phyloP scores from a whole-genome alignment of 306 rosid genomes.

The Pachyrhizus erosus region DNA sequence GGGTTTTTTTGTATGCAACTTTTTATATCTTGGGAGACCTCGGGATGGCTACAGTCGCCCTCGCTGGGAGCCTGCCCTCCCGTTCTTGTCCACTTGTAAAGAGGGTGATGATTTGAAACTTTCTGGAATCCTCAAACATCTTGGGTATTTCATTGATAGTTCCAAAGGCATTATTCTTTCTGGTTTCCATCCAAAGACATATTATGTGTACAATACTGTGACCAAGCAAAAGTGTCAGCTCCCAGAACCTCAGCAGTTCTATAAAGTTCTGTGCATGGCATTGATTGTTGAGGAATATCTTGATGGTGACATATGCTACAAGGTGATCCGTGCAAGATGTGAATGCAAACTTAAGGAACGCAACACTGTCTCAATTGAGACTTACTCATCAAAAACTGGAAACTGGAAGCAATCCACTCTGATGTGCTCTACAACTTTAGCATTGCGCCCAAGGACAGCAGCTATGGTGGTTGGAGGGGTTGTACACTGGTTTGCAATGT shows the following conservation, averaged over 20 bases:
- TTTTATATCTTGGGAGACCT: slow-evolving; percentile 66
- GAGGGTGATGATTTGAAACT: slow-evolving; percentile 75
- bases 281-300: slow-evolving; percentile 58
- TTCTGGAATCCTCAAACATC: slow-evolving; percentile 62
- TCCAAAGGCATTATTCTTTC: slow-evolving; percentile 71
- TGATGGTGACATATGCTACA: slow-evolving; percentile 51
- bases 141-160: slow-evolving; percentile 76
- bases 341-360: slow-evolving; percentile 63
- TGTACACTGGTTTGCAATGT: slow-evolving; percentile 73
- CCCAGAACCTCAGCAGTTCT: slow-evolving; percentile 75
- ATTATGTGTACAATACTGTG: slow-evolving; percentile 62
- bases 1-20: slow-evolving; percentile 78
- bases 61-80: slow-evolving; percentile 70
- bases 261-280: slow-evolving; percentile 68
- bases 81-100: slow-evolving; percentile 69
- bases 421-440: slow-evolving; percentile 62
- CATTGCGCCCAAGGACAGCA: slow-evolving; percentile 67
- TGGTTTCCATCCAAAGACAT: slow-evolving; percentile 74
- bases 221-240: slow-evolving; percentile 57
- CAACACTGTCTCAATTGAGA: slow-evolving; percentile 74
- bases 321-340: slow-evolving; percentile 78
- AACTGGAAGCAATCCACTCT: slow-evolving; percentile 76
- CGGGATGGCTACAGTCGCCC: slow-evolving; percentile 67
- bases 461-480: slow-evolving; percentile 72
- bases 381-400: slow-evolving; percentile 73